These are phyloP conservation scores for Fusarium tanahbumbuense DNA, from an alignment of 2,329 filamentous ascomycete genomes.

Conservation along the genomic window DNA sequence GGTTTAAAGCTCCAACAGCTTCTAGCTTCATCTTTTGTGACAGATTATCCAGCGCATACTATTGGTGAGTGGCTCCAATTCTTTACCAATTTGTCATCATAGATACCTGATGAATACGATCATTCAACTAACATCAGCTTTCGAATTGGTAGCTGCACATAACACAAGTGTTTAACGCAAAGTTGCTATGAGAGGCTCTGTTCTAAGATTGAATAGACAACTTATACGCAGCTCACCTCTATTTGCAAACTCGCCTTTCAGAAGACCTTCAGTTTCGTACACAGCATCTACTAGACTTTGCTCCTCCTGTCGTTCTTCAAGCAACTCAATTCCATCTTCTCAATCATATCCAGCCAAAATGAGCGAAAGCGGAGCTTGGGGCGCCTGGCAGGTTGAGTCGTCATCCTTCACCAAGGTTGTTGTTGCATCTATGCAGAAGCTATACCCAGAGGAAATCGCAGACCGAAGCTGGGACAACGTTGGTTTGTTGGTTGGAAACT, in stretches of 20 bases:
- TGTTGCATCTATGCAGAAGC: constrained; percentile 79
- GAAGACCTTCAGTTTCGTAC: neutral
- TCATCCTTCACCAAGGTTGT: constrained; percentile 67
- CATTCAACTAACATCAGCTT: neutral
- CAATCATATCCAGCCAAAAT: constrained; percentile 35
- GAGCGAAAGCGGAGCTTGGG: constrained; percentile 50
- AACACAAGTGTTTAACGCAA: neutral
- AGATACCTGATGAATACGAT: neutral
- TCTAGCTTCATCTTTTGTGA: constrained; percentile 11
- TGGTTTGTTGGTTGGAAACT: constrained; percentile 74
- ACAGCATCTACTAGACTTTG: constrained; percentile 12
- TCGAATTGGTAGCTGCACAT: neutral
- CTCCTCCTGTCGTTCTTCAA: constrained; percentile 34
- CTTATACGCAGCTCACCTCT: constrained; percentile 9
- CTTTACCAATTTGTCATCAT: neutral
- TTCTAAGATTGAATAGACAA: constrained; percentile 21
- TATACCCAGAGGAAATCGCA: constrained; percentile 92
- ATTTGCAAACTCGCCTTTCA: neutral
- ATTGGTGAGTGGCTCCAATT: constrained; percentile 2
- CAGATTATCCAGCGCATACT: constrained; percentile 2
- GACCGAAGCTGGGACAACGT: constrained; percentile 97
- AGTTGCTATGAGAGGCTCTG: constrained; percentile 32
- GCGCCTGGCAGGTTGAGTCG: constrained; percentile 55
- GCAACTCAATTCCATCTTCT: neutral
- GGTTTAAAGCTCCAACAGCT: constrained; percentile 19